Evolutionary conservation across 345 rosid species (phyloP), one percentile per base, ranked within the genome.

Genomic region (Lepidium aucheri): DNA sequence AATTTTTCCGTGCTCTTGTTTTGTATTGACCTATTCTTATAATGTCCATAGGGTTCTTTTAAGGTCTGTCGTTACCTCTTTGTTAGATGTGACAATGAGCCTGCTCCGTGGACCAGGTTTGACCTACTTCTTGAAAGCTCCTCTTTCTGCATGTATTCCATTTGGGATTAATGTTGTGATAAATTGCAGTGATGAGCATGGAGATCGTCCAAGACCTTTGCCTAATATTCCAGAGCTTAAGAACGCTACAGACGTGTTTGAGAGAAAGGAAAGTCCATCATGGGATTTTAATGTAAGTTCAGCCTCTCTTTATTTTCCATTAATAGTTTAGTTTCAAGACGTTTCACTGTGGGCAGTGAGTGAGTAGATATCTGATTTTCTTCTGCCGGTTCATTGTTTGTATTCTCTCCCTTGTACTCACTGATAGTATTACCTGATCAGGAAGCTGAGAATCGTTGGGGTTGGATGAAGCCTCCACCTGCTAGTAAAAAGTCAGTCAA

Each of bases 41-140:
- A 44, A 14, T 13, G 15, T 40, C 5, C 13, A 58, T 60, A 91
- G 96, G 91, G 89, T 47, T 1, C 3, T 16, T 83, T 68, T 12
- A 75, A 78, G 66, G 90, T 91, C 1, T 88, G 96, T 53, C 71
- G 91, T 53, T 91, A 86, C 70, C 79, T 88, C 3, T 91, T 88
- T 59, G 88, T 88, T 8, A 80, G 94, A 66, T 88, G 97, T 65
- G 97, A 91, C 74, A 85, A 84, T 39, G 84, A 84, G 28, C 80
- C 88, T 10, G 86, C 86, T 47, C 94, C 95, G 28, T 85, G 92
- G 96, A 86, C 91, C 3, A 86, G 91, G 97, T 91, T 64, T 65
- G 74, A 2, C 24, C 50, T 44, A 43, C 51, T 40, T 26, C 22
- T 50, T 44, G 18, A 40, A 30, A 35, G 1, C 44, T 57, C 35